phyloP scores from a whole-genome alignment of 768 basidiomycete genomes.

The Collybiopsis confluens region DNA sequence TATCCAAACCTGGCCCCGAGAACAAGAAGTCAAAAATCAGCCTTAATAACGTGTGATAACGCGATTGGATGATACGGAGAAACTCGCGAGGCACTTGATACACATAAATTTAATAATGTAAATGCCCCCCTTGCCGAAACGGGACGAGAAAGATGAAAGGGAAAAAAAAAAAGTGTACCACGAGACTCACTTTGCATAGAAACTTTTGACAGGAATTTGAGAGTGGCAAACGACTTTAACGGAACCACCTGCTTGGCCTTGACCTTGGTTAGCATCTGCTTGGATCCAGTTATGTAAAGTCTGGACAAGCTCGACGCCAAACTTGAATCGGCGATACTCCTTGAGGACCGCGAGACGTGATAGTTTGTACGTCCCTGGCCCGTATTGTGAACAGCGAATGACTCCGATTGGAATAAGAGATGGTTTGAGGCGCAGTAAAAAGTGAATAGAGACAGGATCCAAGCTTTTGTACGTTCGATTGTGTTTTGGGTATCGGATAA shows the following conservation, averaged over 20 bases:
- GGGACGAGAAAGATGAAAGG: background rate
- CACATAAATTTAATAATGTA: background rate
- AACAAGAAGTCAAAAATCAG: conserved; percentile 15
- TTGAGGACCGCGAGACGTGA: conserved; percentile 65
- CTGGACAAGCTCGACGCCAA: conserved; percentile 65
- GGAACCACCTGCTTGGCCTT: conserved; percentile 12
- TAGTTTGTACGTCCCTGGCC: conserved; percentile 61
- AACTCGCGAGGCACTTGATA: conserved; percentile 4
- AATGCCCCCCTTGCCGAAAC: background rate
- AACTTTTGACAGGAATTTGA: conserved; percentile 65
- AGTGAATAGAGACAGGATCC: conserved; percentile 64
- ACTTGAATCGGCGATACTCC: conserved; percentile 55
- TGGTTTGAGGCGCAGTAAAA: conserved; percentile 64
- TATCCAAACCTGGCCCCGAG: conserved; percentile 59
- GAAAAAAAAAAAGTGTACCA: background rate
- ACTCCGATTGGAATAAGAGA: conserved; percentile 66
- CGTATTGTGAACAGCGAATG: conserved; percentile 45
- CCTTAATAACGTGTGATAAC: conserved; percentile 2
- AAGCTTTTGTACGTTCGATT: conserved; percentile 41
- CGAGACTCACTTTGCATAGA: conserved; percentile 69
- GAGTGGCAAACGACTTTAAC: conserved; percentile 59
- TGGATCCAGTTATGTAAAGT: conserved; percentile 58
- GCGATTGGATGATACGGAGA: conserved; percentile 13
- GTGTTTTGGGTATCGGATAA: too few species aligned
- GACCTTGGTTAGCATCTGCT: conserved; percentile 34